These are phyloP conservation scores for Linderniella brevidens DNA, from an alignment of 257 asterid genomes.

Conservation along the genomic window DNA sequence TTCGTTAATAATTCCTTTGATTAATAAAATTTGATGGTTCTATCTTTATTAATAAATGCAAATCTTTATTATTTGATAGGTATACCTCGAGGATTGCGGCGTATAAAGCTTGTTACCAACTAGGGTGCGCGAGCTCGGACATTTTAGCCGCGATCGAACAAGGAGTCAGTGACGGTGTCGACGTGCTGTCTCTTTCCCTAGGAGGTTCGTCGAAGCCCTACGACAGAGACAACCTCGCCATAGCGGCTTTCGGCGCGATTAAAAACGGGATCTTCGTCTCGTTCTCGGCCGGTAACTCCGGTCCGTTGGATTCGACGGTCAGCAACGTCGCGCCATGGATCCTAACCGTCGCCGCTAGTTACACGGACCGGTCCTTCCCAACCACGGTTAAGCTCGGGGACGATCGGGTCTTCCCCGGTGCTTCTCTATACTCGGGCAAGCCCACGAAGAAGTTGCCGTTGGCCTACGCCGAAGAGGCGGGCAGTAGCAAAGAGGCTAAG, in stretches of 20 bases:
- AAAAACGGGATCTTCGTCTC: slow-evolving; percentile 36
- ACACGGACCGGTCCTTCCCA: slow-evolving; percentile 28
- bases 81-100: slow-evolving; percentile 50
- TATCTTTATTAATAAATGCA: too few species aligned
- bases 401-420: slow-evolving; percentile 28
- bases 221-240: slow-evolving; percentile 31
- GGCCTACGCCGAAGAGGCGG: slow-evolving; percentile 26
- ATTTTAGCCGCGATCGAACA: slow-evolving; percentile 56
- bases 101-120: slow-evolving; percentile 45
- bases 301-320: slow-evolving; percentile 35
- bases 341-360: slow-evolving; percentile 68
- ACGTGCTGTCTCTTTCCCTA: slow-evolving; percentile 45
- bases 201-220: slow-evolving; percentile 38
- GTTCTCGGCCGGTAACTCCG: slow-evolving; percentile 55
- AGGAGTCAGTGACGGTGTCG: slow-evolving; percentile 54
- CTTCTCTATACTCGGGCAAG: slow-evolving; percentile 40
- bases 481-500: slow-evolving; percentile 17
- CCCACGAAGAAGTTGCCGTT: slow-evolving; percentile 21
- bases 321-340: slow-evolving; percentile 68
- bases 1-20: too few species aligned
- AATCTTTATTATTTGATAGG: slow-evolving; percentile 3
- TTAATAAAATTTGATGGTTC: too few species aligned
- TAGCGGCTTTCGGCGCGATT: slow-evolving; percentile 58
- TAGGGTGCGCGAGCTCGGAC: slow-evolving; percentile 47
- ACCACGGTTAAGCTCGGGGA: slow-evolving; percentile 30